phyloP scores from a whole-genome alignment of 148 eudicot species.

The Hydrangea macrophylla region DNA sequence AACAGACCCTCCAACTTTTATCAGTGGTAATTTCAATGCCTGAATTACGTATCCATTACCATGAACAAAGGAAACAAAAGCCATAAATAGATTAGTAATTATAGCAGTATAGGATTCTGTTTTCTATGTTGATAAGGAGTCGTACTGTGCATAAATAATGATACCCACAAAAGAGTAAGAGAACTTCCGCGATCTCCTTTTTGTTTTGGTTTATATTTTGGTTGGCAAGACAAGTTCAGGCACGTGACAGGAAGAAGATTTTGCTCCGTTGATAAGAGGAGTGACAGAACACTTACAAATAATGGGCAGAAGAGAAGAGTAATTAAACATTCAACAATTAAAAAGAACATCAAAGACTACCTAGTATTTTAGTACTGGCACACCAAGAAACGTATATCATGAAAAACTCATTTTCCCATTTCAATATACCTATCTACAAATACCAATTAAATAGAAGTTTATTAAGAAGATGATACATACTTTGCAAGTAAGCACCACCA shows the following conservation, averaged over 20 bases:
- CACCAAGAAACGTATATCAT: background rate
- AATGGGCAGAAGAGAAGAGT: background rate
- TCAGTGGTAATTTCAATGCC: conserved; percentile 36
- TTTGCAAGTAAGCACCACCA: conserved; percentile 16
- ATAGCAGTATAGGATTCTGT: background rate
- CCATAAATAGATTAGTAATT: background rate
- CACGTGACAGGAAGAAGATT: too few relatives aligned
- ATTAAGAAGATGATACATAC: conserved; percentile 7
- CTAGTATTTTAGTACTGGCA: background rate
- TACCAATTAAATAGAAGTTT: background rate
- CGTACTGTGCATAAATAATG: background rate
- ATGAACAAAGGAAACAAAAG: background rate
- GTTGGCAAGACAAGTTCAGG: too few relatives aligned
- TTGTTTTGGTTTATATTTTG: too few relatives aligned
- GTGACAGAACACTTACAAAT: background rate
- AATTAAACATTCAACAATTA: background rate
- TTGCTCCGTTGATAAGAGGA: too few relatives aligned
- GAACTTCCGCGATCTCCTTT: too few relatives aligned
- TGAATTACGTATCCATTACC: conserved; percentile 13
- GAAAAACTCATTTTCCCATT: background rate
- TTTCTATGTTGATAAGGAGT: background rate
- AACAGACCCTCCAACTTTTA: conserved; percentile 21
- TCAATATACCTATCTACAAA: too few relatives aligned
- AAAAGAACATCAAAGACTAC: background rate
- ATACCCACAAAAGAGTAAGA: background rate